Conservation (phyloP, 2,329 filamentous ascomycete genomes). For the Trichoderma endophyticum region DNA sequence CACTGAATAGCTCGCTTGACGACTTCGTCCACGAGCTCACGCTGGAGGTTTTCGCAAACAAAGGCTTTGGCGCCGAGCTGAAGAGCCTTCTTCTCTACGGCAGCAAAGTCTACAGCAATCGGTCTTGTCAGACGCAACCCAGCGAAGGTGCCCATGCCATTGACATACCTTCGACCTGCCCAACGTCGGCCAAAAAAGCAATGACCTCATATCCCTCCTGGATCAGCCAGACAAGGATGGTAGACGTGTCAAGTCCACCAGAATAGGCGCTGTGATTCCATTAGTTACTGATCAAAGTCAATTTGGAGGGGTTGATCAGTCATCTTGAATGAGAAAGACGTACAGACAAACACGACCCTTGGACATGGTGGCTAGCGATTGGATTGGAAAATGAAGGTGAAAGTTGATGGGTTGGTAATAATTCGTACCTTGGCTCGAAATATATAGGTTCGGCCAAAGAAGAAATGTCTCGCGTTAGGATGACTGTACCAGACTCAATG, state of each 20-base stretch:
- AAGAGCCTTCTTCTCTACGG: constrained; percentile 64
- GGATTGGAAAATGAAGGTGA: background rate
- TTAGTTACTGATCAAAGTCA: background rate
- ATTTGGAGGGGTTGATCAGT: background rate
- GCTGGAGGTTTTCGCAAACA: constrained; percentile 54
- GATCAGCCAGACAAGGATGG: constrained; percentile 41
- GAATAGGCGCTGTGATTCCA: background rate
- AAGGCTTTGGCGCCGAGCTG: constrained; percentile 37
- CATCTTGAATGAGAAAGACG: background rate
- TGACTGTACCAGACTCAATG: background rate
- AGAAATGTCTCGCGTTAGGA: background rate
- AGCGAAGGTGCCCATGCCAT: too few relatives aligned
- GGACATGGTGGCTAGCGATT: background rate
- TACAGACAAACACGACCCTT: constrained; percentile 18
- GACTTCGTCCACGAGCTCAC: constrained; percentile 70
- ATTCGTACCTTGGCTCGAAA: background rate
- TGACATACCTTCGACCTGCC: constrained; percentile 54
- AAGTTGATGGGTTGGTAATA: background rate
- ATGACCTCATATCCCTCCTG: constrained; percentile 24
- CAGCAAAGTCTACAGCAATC: constrained; percentile 52
- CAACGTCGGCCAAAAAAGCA: constrained; percentile 52
- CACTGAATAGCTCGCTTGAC: constrained; percentile 62
- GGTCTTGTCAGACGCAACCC: too few relatives aligned
- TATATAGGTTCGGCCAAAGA: background rate
- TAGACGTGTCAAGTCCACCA: constrained; percentile 39